Evolutionary conservation across 108 stramenopile species (phyloP).

Genomic region (Conticribra guillardii): DNA sequence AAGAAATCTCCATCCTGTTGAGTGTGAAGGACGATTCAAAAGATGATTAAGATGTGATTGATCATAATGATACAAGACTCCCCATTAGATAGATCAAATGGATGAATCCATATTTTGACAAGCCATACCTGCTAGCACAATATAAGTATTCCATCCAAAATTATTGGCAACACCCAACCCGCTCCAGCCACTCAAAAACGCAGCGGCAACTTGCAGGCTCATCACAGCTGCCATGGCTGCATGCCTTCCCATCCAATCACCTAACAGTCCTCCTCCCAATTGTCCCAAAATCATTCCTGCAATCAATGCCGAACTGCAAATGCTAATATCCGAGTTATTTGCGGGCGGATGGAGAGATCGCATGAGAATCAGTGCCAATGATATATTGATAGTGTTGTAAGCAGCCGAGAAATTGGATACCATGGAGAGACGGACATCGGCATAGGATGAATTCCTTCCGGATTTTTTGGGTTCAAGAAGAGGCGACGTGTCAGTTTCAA

Average conservation of each 20-base stretch:
- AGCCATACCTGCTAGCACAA: conserved; percentile 42
- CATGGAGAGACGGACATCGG: conserved; percentile 61
- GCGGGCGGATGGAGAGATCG: conserved; percentile 26
- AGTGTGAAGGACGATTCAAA: too few relatives aligned
- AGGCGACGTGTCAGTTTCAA: neutral
- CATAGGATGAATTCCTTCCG: conserved; percentile 41
- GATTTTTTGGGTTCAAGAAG: neutral
- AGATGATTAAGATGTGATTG: neutral
- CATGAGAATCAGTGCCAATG: conserved; percentile 59
- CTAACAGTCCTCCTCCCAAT: conserved; percentile 56
- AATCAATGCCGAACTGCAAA: conserved; percentile 60
- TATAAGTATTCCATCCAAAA: conserved; percentile 33
- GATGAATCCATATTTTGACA: too few relatives aligned
- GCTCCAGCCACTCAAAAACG: conserved; percentile 44
- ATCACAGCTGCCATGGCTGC: conserved; percentile 59
- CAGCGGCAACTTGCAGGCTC: conserved; percentile 51
- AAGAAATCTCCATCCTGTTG: conserved; percentile 70
- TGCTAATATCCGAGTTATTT: conserved; percentile 35
- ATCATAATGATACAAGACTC: too few relatives aligned
- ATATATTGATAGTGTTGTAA: conserved; percentile 63
- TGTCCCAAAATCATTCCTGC: conserved; percentile 74
- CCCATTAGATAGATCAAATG: too few relatives aligned
- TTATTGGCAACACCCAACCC: conserved; percentile 20
- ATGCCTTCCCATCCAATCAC: conserved; percentile 61
- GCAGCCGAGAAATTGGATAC: conserved; percentile 65